phyloP scores from a whole-genome alignment of 2,329 filamentous ascomycete genomes.

The Fusarium mundagurra region DNA sequence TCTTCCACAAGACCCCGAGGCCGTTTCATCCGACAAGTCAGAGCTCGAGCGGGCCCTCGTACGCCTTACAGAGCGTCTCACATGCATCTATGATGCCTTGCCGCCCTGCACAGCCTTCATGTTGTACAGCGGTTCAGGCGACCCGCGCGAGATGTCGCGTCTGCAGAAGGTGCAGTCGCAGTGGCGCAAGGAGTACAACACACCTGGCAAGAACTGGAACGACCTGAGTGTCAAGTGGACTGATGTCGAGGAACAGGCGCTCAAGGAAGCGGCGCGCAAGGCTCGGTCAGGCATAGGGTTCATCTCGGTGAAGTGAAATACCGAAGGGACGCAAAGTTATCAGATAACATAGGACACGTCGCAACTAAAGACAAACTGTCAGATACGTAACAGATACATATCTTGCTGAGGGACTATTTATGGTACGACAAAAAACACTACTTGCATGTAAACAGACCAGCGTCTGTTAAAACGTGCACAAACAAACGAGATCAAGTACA shows the following conservation, averaged over 20 bases:
- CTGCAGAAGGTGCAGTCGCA: constrained; percentile 68
- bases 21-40: constrained; percentile 28
- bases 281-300: constrained; percentile 73
- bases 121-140: constrained; percentile 72
- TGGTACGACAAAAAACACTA: background rate
- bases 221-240: constrained; percentile 74
- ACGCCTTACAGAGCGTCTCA: constrained; percentile 59
- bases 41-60: constrained; percentile 58
- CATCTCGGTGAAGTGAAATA: constrained; percentile 67
- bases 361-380: background rate
- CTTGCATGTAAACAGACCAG: background rate
- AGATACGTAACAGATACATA: background rate
- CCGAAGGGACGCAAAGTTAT: background rate
- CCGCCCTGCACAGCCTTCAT: constrained; percentile 73
- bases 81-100: constrained; percentile 65
- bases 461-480: background rate
- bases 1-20: constrained; percentile 42
- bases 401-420: background rate
- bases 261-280: constrained; percentile 64
- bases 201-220: constrained; percentile 72
- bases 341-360: background rate
- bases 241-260: constrained; percentile 70
- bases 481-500: constrained; percentile 11
- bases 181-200: constrained; percentile 72
- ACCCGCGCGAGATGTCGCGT: constrained; percentile 72